Percentiles rank a stretch among this genome's conserved stretches.
Conservation (phyloP, 2,329 filamentous ascomycete species). For the Ascocoryne sarcoides region DNA sequence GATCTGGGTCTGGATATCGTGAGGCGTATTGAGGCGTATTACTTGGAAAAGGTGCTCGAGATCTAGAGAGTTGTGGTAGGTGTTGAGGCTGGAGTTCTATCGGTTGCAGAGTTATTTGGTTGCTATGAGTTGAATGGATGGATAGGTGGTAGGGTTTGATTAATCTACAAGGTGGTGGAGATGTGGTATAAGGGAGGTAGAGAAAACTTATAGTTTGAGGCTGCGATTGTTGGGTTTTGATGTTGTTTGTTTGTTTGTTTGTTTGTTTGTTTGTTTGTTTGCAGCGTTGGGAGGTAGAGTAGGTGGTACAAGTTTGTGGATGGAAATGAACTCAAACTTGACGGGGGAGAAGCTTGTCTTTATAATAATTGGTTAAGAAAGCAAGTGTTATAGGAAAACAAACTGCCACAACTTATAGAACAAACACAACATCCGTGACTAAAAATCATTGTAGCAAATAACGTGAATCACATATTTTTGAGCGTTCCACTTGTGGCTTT, state of each 20-base stretch:
- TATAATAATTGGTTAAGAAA: not conserved
- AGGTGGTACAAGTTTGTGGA: not conserved
- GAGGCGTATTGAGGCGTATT: not conserved
- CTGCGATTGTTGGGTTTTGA: no score
- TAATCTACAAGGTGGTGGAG: not conserved
- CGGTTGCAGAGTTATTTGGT: not conserved
- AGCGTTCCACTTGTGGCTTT: not conserved
- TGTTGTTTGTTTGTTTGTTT: no score
- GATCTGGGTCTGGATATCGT: not conserved
- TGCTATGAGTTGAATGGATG: no score
- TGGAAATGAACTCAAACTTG: not conserved
- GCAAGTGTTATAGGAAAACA: no score
- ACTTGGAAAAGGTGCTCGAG: not conserved
- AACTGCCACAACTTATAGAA: no score
- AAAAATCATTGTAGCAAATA: no score
- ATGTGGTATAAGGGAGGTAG: not conserved
- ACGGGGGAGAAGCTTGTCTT: not conserved
- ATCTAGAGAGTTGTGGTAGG: not conserved
- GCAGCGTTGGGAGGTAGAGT: not conserved
- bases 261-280: no score
- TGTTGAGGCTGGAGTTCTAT: not conserved
- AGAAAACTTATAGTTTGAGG: not conserved
- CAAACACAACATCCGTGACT: no score
- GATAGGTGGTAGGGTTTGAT: not conserved
- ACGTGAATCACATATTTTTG: not conserved